Conservation (phyloP, 257 asterid genomes). For the Solanum pinnatisectum region DNA sequence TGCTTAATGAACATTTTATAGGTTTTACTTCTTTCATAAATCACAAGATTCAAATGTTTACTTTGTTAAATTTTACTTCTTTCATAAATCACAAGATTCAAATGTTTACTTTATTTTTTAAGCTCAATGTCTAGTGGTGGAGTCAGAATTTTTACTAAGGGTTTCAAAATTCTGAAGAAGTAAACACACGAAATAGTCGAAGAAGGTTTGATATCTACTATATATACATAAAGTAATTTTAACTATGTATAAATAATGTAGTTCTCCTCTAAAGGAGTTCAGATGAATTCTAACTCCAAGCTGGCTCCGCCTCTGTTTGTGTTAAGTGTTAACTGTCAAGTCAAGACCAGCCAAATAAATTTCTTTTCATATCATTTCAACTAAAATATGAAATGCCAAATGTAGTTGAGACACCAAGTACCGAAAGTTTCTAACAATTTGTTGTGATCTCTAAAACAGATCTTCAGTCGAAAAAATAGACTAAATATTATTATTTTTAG, state of each 20-base stretch:
- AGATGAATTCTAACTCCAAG: background rate
- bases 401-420: background rate
- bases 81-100: background rate
- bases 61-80: background rate
- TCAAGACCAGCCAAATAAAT: accelerated
- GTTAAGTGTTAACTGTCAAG: too few species aligned
- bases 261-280: too few species aligned
- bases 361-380: background rate
- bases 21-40: background rate
- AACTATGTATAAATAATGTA: background rate
- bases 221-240: too few species aligned
- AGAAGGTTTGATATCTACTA: too few species aligned
- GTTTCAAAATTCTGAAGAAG: background rate
- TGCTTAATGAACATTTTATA: background rate
- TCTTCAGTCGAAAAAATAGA: background rate
- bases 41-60: background rate
- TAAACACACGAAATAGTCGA: too few species aligned
- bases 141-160: accelerated
- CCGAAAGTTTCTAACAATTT: background rate
- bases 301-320: background rate
- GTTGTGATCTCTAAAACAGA: background rate
- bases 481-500: background rate
- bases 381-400: background rate
- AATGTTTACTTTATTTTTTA: background rate
- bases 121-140: background rate